Base-by-base conservation (phyloP, 2,329 filamentous ascomycete species). In the Dactylellina leptospora region DNA sequence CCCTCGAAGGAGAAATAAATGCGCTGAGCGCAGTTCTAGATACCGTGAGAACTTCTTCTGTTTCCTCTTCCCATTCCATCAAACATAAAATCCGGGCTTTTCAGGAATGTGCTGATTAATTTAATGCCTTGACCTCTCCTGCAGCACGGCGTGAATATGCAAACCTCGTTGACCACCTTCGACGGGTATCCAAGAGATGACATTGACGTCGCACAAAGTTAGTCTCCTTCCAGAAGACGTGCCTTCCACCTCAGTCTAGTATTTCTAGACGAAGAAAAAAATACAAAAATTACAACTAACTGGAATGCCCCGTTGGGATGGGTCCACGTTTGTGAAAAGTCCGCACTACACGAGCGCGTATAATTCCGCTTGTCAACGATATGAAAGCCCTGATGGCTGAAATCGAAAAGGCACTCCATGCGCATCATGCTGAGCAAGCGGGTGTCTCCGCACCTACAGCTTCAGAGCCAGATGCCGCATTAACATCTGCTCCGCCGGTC, bases 111-210 rank as follows among this genome's bases (percentile, higher is more conserved):
- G 9, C 45, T 51, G 23, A 62, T 25, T 47, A 63, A 59, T 66
- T 22, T 78, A 40, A 40, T 54, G 18, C 62, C 38, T 27, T 23
- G 55, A 50, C 33, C 25, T n/a, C 40, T 22, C 30, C 27, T 27
- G 54, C 77, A 97, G 93, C 93, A 97, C 83, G 88, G 90, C 45
- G 93, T 96, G 58, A 88, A 90, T 77, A 99, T 99, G 95, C 88
- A 89, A 77, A 97, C 95, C 5, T 84, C 87, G 66, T 86, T 99
- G 38, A 87, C 92, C 22, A 97, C 93, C 11, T 86, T 88, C 73
- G 95, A 97, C 81, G 95, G 95, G 50, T 99, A 91, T 79, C 95
- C 95, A 28, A 87, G 95, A 78, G 89, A 91, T 77, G 95, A 99
- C 80, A 88, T 99, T 74, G 95, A 99, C 79, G 90, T 99, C 74